These are phyloP conservation scores for Geotrichum klebahnii DNA, from an alignment of 1,139 yeast genomes.

Conservation along the genomic window DNA sequence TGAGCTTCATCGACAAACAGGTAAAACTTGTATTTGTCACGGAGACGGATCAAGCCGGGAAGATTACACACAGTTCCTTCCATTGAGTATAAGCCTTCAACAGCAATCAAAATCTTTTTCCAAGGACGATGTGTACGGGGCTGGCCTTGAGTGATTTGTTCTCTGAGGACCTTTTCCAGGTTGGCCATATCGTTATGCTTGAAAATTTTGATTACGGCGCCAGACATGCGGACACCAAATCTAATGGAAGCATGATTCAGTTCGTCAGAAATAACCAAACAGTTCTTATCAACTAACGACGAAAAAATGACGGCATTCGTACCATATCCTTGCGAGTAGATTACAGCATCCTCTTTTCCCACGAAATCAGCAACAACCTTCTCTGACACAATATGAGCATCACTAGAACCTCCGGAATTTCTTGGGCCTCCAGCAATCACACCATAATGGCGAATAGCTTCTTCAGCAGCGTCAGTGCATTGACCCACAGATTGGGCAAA, in stretches of 20 bases:
- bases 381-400: constrained; percentile 73
- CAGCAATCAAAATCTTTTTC: constrained; percentile 88
- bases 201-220: constrained; percentile 89
- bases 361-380: constrained; percentile 73
- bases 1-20: constrained; percentile 96
- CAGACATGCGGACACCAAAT: constrained; percentile 88
- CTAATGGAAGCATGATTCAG: constrained; percentile 94
- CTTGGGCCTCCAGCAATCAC: constrained; percentile 77
- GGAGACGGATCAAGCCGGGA: constrained; percentile 69
- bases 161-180: constrained; percentile 74
- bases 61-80: constrained; percentile 93
- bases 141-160: constrained; percentile 92
- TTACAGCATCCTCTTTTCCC: constrained; percentile 83
- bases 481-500: constrained; percentile 93
- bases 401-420: constrained; percentile 68
- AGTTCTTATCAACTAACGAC: constrained; percentile 77
- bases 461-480: constrained; percentile 77
- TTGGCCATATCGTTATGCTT: constrained; percentile 86
- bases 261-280: constrained; percentile 89
- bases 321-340: constrained; percentile 93
- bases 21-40: constrained; percentile 82
- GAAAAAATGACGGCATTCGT: constrained; percentile 88
- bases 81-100: constrained; percentile 96
- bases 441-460: constrained; percentile 63
- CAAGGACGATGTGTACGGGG: constrained; percentile 96